A percentile compares a stretch with the other conserved stretches of the same genome.
These are phyloP conservation scores for Diutina catenulata DNA, from an alignment of 1,139 yeast species.

Conservation along the genomic window DNA sequence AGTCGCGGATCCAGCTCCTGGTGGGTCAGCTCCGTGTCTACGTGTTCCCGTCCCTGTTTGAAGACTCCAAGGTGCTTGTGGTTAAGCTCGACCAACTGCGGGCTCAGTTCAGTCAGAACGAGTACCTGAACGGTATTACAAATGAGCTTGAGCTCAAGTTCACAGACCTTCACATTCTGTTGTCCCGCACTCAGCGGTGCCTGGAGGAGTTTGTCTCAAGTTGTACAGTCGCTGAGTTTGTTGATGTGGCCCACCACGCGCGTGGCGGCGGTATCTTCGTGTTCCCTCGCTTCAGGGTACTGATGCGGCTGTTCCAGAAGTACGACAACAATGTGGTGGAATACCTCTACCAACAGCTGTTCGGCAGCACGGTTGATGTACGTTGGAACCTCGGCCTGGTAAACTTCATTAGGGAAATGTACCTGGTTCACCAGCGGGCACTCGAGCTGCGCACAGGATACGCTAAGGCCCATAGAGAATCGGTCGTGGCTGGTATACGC, in stretches of 20 bases:
- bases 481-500: no score
- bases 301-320: constrained; percentile 66
- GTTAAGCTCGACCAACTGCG: constrained; percentile 46
- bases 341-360: constrained; percentile 54
- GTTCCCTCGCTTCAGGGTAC: constrained; percentile 63
- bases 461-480: no score
- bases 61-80: constrained; percentile 64
- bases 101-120: constrained; percentile 52
- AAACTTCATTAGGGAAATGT: constrained; percentile 87
- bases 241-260: constrained; percentile 44
- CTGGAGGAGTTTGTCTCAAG: constrained; percentile 33
- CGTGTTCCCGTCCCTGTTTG: constrained; percentile 66
- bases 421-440: constrained; percentile 42
- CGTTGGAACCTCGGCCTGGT: constrained; percentile 91
- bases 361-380: constrained; percentile 84
- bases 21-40: constrained; percentile 47
- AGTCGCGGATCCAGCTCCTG: constrained; percentile 51
- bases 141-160: constrained; percentile 42
- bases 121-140: constrained; percentile 33
- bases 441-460: constrained; percentile 20
- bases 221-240: constrained; percentile 42
- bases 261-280: constrained; percentile 71
- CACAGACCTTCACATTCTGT: constrained; percentile 51
- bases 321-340: constrained; percentile 40
- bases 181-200: constrained; percentile 39